These are phyloP conservation scores for Fraxinus pennsylvanica DNA, from an alignment of 257 asterid species.

Conservation along the genomic window DNA sequence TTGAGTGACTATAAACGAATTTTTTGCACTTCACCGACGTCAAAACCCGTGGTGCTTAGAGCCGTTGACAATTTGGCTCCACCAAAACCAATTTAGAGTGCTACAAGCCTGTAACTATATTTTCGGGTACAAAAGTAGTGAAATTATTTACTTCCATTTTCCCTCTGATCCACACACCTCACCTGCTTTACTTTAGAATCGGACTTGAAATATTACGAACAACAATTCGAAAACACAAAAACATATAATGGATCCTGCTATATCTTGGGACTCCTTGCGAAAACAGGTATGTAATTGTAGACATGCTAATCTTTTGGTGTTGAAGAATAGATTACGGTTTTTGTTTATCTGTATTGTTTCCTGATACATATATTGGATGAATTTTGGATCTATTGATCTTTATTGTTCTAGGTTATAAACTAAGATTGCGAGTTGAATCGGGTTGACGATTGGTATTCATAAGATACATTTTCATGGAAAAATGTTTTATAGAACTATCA, in stretches of 20 bases:
- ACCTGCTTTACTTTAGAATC: background rate
- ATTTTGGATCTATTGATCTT: background rate
- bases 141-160: background rate
- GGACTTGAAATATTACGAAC: background rate
- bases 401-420: background rate
- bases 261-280: conserved; percentile 93
- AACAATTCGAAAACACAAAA: background rate
- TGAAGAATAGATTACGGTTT: background rate
- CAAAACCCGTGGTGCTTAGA: background rate
- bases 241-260: conserved; percentile 64
- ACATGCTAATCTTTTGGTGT: background rate
- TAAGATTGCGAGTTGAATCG: background rate
- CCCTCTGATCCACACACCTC: conserved; percentile 6
- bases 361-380: background rate
- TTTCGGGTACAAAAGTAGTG: background rate
- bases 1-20: background rate
- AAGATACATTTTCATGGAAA: background rate
- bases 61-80: conserved; percentile 33
- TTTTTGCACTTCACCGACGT: background rate
- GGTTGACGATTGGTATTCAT: background rate
- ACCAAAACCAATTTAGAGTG: background rate
- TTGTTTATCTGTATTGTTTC: background rate
- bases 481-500: background rate
- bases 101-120: background rate
- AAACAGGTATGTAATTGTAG: conserved; percentile 58